These are phyloP conservation scores for Globisporangium spinosum DNA, from an alignment of 352 stramenopile genomes.

Conservation along the genomic window DNA sequence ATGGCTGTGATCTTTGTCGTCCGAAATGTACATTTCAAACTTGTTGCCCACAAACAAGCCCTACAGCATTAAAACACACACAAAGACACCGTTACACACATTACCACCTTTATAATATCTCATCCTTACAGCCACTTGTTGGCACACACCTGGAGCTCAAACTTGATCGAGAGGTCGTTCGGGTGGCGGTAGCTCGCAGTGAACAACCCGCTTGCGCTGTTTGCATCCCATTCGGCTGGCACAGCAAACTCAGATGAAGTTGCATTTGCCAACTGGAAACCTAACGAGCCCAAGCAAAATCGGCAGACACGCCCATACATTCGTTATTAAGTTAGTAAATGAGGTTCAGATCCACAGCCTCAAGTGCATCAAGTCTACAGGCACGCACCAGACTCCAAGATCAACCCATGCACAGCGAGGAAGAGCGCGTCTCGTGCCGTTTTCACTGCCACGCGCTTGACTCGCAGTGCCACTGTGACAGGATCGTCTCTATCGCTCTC, in stretches of 20 bases:
- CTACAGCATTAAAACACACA: conserved; percentile 23
- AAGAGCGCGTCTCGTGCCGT: conserved; percentile 63
- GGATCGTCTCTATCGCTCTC: conserved; percentile 39
- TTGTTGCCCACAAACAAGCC: conserved; percentile 70
- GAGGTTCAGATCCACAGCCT: neutral
- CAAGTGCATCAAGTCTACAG: neutral
- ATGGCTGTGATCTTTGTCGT: conserved; percentile 57
- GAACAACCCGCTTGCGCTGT: conserved; percentile 61
- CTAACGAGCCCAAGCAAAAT: neutral
- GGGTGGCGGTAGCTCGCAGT: conserved; percentile 48
- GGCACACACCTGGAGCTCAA: conserved; percentile 53
- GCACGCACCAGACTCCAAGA: conserved; percentile 60
- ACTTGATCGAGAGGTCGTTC: conserved; percentile 46
- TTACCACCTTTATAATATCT: neutral
- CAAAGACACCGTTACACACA: neutral
- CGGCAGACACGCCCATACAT: neutral
- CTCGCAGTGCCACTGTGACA: conserved; percentile 37
- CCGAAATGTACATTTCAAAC: conserved; percentile 77
- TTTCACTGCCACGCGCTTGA: conserved; percentile 44
- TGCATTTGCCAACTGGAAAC: conserved; percentile 15
- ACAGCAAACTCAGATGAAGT: conserved; percentile 27
- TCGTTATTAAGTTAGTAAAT: neutral
- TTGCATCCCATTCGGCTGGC: conserved; percentile 54
- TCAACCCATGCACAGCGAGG: conserved; percentile 60
- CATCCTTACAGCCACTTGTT: neutral